These are phyloP conservation scores for Talinum fruticosum DNA, from an alignment of 148 eudicot genomes.

Conservation along the genomic window DNA sequence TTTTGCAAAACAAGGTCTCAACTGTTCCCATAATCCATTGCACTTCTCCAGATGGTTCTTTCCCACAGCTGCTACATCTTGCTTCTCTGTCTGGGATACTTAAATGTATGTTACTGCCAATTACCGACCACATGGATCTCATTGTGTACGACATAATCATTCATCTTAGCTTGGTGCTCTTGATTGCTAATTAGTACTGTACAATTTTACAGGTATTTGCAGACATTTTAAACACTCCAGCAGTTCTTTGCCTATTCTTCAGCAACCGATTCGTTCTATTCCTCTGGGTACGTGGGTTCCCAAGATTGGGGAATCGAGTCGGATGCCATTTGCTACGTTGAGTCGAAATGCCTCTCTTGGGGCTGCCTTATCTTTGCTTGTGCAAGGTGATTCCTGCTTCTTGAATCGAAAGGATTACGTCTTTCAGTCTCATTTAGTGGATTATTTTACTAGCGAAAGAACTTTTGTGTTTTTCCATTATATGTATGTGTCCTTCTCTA, in stretches of 20 bases:
- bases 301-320: conserved; percentile 71
- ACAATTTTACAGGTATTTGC: conserved; percentile 69
- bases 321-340: conserved; percentile 68
- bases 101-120: conserved; percentile 48
- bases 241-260: conserved; percentile 80
- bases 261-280: conserved; percentile 73
- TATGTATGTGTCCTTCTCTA: neutral
- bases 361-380: conserved; percentile 66
- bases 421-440: neutral
- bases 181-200: conserved; percentile 14
- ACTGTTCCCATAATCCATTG: conserved; percentile 76
- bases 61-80: conserved; percentile 74
- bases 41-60: conserved; percentile 64
- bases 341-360: conserved; percentile 73
- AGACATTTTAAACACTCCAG: conserved; percentile 80
- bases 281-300: conserved; percentile 97
- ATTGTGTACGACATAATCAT: neutral
- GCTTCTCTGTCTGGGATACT: conserved; percentile 83
- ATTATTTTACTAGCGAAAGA: neutral
- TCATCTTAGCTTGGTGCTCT: conserved; percentile 6
- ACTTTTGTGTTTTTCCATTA: neutral
- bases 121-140: neutral
- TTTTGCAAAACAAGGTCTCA: conserved; percentile 70
- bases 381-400: conserved; percentile 54
- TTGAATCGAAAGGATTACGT: neutral